phyloP scores from a whole-genome alignment of 352 stramenopile genomes.

The Phytopythium cucurbitacearum region DNA sequence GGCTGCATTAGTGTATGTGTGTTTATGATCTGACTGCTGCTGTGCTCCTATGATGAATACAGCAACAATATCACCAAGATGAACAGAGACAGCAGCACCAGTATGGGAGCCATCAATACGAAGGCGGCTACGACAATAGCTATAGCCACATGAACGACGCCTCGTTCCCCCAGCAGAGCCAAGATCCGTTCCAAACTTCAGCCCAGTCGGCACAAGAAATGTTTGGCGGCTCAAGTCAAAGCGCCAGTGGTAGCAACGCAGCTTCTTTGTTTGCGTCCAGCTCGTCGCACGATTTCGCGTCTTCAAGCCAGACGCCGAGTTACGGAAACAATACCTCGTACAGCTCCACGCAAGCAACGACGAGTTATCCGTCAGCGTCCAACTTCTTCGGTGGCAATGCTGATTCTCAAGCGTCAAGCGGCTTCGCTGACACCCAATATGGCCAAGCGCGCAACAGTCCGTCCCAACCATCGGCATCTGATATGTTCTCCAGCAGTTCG shows the following conservation, averaged over 20 bases:
- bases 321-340: not conserved
- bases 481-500: not conserved
- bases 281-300: conserved; percentile 2
- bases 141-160: not conserved
- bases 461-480: no score
- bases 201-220: conserved; percentile 1
- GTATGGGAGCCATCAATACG: not conserved
- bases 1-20: not conserved
- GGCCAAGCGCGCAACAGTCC: no score
- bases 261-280: conserved; percentile 4
- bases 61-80: no score
- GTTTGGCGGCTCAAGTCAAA: not conserved
- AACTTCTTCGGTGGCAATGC: conserved; percentile 3
- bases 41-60: no score
- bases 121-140: not conserved
- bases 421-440: not conserved
- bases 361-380: conserved; percentile 1
- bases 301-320: not conserved
- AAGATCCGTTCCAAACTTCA: not conserved
- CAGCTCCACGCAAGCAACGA: not conserved
- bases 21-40: no score
- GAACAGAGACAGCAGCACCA: not conserved
- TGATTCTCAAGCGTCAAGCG: not conserved
- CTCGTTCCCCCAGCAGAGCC: not conserved
- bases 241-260: not conserved